Base-by-base conservation (phyloP, 768 basidiomycete species). In the Collybia nuda region DNA sequence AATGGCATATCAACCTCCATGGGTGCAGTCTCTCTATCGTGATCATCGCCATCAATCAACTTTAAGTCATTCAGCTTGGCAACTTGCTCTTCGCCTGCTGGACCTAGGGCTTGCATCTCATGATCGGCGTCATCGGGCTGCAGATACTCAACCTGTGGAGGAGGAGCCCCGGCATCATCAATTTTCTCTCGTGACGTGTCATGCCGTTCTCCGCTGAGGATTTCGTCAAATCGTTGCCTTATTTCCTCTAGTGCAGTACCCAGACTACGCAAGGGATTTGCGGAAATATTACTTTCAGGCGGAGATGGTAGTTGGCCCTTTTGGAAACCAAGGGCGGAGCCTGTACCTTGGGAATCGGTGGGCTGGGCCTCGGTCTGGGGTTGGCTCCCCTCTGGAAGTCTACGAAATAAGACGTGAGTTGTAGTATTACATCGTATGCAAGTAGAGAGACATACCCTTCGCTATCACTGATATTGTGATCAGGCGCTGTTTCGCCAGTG, bases 81-180 rank as follows among this genome's bases (percentile, higher is more conserved):
- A 9, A 82, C 80, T 63, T 94, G 84, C 57, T 96, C 93, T 38
- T 91, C 85, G 8, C 80, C 84, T 2, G 95, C 87, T 1, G 92
- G 84, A 5, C 93, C 96, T 18, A 98, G 79, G 1, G 94, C 93
- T 67, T 96, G 93, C 82, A 89, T 89, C 28, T 86, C 81, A 48
- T 86, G 72, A 53, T 81, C 82, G 23, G 70, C 74, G 42, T 88
- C 85, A 35, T 85, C 85, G 1, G 88, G 80, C 49, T 77, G 77
- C 36, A 90, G 69, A 66, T 96, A 93, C 64, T 97, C 91, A 12
- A 97, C 66, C 56, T 84, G 81, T 6, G 79, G 69, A 2, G 79
- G 69, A 2, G 72, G 60, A 14, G 67, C 65, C 8, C 61, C 66
- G 0, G 69, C 63, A 32, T 78, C 71, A 37, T 73, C 71, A 17